Percentiles rank a stretch among this genome's conserved stretches.
Conservation (phyloP, 2,329 filamentous ascomycete species). For the Fusarium sterilihyphosum region DNA sequence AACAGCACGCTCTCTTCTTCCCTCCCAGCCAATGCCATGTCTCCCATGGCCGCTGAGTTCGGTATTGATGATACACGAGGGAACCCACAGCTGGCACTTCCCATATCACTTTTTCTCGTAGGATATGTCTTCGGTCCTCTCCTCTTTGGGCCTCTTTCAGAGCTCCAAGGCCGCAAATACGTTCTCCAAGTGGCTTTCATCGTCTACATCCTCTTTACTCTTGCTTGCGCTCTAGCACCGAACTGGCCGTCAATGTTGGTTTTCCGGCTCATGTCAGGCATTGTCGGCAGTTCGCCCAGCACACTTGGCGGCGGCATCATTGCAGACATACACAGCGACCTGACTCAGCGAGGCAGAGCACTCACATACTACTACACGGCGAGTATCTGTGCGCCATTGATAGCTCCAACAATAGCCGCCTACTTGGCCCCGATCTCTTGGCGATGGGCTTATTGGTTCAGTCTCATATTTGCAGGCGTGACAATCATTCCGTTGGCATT, state of each 20-base stretch:
- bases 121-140: conserved; percentile 48
- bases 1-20: conserved; percentile 9
- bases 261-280: conserved; percentile 55
- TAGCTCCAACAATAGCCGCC: conserved; percentile 56
- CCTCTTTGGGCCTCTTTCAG: conserved; percentile 54
- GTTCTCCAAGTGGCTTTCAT: conserved; percentile 61
- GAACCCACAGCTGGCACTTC: not conserved
- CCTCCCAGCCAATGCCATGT: conserved; percentile 2
- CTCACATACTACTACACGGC: conserved; percentile 50
- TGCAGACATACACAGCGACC: conserved; percentile 55
- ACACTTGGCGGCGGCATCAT: conserved; percentile 56
- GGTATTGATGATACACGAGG: not conserved
- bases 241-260: conserved; percentile 54
- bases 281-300: conserved; percentile 52
- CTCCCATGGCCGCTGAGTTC: not conserved
- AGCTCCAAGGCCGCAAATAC: conserved; percentile 50
- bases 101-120: not conserved
- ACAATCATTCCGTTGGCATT: conserved; percentile 38
- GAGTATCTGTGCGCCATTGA: conserved; percentile 52
- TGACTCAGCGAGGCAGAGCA: conserved; percentile 46
- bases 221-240: conserved; percentile 54
- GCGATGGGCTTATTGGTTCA: conserved; percentile 56
- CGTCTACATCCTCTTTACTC: conserved; percentile 51
- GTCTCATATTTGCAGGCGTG: conserved; percentile 41
- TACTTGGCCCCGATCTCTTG: conserved; percentile 52